Evolutionary conservation across 345 rosid genomes (phyloP).

Genomic region (Salix caprea): DNA sequence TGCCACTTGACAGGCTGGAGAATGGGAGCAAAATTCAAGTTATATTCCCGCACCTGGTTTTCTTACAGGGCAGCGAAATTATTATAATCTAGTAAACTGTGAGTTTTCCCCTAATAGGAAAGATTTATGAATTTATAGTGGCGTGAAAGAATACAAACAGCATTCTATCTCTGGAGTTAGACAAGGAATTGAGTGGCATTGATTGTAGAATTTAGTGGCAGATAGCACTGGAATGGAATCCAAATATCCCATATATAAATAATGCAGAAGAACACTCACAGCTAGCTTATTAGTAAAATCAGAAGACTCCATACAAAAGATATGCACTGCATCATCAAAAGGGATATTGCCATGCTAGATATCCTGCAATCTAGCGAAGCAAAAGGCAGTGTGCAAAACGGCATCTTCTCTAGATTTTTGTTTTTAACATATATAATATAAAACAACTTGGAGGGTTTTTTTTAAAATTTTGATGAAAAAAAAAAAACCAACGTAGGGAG

Average conservation of each 20-base stretch:
- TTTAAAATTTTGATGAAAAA: no score
- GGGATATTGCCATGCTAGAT: background rate
- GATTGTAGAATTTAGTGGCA: background rate
- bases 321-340: background rate
- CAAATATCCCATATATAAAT: background rate
- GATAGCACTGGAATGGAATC: background rate
- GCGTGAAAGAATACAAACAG: background rate
- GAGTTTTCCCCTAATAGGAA: background rate
- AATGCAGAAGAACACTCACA: background rate
- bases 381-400: background rate
- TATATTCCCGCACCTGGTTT: conserved; percentile 18
- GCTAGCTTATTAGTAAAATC: background rate
- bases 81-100: background rate
- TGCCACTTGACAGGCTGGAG: conserved; percentile 25
- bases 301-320: background rate
- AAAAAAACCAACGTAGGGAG: no score
- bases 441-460: no score
- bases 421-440: no score
- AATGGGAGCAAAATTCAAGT: conserved; percentile 11
- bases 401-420: no score
- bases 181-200: background rate
- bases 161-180: background rate
- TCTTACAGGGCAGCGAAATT: background rate
- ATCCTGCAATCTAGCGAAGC: background rate
- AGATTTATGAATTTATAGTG: background rate